phyloP scores from a whole-genome alignment of 352 stramenopile genomes.

The Phytophthora quininea region DNA sequence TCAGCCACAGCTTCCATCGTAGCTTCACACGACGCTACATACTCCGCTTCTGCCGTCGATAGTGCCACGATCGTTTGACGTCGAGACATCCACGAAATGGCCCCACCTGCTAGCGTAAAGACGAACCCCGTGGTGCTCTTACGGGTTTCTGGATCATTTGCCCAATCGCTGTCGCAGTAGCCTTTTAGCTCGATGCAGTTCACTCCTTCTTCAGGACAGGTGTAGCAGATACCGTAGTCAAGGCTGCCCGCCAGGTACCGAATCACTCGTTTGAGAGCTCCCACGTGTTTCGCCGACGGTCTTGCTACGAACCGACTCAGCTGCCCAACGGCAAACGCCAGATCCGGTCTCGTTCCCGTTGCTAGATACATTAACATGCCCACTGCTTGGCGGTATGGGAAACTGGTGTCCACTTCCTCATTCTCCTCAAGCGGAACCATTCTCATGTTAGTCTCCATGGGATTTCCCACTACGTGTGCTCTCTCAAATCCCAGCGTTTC shows the following conservation, averaged over 20 bases:
- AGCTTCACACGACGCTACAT: conserved; percentile 1
- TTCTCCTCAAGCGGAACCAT: too few species aligned
- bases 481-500: too few species aligned
- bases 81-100: conserved; percentile 3
- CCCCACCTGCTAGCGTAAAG: neutral
- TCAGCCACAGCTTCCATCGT: conserved; percentile 3
- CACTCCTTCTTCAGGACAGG: neutral
- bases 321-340: too few species aligned
- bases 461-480: too few species aligned
- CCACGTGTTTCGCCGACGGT: neutral
- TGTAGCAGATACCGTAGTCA: neutral
- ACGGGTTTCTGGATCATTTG: neutral
- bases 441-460: too few species aligned
- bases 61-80: conserved; percentile 2
- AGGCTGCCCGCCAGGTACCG: neutral
- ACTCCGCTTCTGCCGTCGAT: neutral
- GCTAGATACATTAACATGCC: too few species aligned
- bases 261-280: conserved; percentile 5
- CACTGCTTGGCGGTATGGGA: too few species aligned
- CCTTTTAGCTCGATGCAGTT: neutral
- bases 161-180: neutral
- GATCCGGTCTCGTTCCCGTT: too few species aligned
- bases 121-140: conserved; percentile 6
- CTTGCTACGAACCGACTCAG: too few species aligned
- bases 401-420: too few species aligned